phyloP scores from a whole-genome alignment of 345 rosid genomes.

The Leavenworthia alabamica region DNA sequence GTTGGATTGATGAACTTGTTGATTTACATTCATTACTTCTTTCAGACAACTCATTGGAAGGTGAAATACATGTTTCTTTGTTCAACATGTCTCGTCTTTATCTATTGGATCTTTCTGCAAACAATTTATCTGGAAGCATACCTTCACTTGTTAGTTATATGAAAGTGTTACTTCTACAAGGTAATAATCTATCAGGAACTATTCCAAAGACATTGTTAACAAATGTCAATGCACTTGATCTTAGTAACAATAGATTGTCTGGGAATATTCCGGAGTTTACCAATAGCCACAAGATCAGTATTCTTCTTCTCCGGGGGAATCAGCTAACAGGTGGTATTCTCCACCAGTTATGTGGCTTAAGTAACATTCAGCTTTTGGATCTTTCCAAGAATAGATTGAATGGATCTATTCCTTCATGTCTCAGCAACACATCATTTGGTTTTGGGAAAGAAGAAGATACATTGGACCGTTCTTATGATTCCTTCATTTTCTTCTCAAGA shows the following conservation, averaged over 20 bases:
- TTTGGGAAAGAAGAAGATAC: not conserved
- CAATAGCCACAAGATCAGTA: not conserved
- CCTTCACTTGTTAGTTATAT: not conserved
- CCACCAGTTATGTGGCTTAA: not conserved
- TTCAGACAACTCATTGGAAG: not conserved
- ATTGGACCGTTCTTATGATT: no score
- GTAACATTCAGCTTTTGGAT: not conserved
- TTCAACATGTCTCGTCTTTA: rapidly evolving
- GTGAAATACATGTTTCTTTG: not conserved
- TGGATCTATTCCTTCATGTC: slow-evolving; percentile 9
- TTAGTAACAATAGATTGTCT: not conserved
- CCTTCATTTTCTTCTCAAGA: no score
- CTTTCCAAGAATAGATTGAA: not conserved
- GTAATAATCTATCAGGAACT: not conserved
- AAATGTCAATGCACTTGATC: not conserved
- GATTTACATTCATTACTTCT: no score
- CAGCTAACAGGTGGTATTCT: not conserved
- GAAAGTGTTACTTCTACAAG: not conserved
- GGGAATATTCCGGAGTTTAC: not conserved
- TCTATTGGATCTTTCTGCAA: not conserved
- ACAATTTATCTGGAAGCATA: not conserved
- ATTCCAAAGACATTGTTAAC: not conserved
- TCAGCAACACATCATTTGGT: not conserved
- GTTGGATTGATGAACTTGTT: not conserved
- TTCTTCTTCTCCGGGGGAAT: not conserved